A percentile compares a stretch with the other conserved stretches of the same genome.
These are phyloP conservation scores for Aspergillus bombycis DNA, from an alignment of 2,329 filamentous ascomycete genomes.

Conservation along the genomic window DNA sequence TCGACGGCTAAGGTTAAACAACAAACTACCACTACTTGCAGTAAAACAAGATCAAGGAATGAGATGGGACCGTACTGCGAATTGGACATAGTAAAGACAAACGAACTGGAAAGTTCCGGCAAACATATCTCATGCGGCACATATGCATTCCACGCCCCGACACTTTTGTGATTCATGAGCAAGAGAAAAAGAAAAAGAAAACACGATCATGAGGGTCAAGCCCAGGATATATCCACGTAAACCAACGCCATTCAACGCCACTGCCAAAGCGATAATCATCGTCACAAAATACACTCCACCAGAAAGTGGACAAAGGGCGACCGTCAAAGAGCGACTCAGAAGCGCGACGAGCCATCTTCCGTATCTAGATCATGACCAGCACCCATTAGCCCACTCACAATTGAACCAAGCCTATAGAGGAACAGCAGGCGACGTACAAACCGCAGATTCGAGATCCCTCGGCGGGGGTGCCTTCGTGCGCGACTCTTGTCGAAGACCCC, in stretches of 20 bases:
- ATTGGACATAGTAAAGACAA: too few species aligned
- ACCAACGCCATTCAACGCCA: background rate
- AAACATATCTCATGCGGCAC: too few species aligned
- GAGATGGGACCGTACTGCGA: too few species aligned
- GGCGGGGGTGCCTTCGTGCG: slow-evolving; percentile 2
- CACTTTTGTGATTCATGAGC: too few species aligned
- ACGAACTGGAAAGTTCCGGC: too few species aligned
- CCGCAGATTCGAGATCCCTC: slow-evolving; percentile 12
- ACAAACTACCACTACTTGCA: too few species aligned
- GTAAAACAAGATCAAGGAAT: too few species aligned
- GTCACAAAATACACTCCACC: background rate
- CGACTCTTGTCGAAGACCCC: slow-evolving; percentile 27
- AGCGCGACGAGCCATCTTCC: slow-evolving; percentile 1
- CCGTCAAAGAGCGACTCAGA: background rate
- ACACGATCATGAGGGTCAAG: background rate
- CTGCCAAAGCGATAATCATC: background rate
- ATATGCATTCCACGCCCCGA: too few species aligned
- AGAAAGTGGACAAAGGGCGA: background rate
- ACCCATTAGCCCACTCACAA: background rate
- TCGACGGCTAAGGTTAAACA: too few species aligned
- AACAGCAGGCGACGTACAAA: background rate
- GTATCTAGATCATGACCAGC: background rate
- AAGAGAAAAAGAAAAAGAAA: background rate
- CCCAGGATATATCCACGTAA: background rate
- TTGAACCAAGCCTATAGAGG: too few species aligned